These are phyloP conservation scores for Paraurostyla sp. DNA, from an alignment of 73 alveolate genomes.

Conservation along the genomic window DNA sequence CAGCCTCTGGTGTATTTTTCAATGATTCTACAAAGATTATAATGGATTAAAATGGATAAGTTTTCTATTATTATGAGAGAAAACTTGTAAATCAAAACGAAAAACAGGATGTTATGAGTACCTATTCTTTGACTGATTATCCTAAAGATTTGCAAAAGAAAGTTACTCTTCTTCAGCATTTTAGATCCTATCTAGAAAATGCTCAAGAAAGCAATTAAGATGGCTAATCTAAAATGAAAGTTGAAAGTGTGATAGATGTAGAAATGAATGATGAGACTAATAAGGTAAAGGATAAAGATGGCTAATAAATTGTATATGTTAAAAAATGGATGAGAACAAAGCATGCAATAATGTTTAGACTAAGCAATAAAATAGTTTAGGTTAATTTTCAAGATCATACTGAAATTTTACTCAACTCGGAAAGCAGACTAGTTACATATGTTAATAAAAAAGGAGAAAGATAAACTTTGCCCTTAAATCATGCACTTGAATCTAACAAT, in stretches of 20 bases:
- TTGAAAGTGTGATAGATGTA: not conserved
- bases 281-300: not conserved
- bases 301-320: slow-evolving; percentile 41
- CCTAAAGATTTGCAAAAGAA: slow-evolving; percentile 80
- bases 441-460: slow-evolving; percentile 81
- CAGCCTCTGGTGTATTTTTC: slow-evolving; percentile 90
- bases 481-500: slow-evolving; percentile 81
- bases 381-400: slow-evolving; percentile 86
- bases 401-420: slow-evolving; percentile 79
- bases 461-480: slow-evolving; percentile 69
- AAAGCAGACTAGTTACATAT: slow-evolving; percentile 78
- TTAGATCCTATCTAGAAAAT: slow-evolving; percentile 73
- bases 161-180: slow-evolving; percentile 77
- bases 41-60: slow-evolving; percentile 79
- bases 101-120: not conserved
- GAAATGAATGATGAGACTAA: not conserved
- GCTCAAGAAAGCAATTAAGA: not conserved
- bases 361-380: slow-evolving; percentile 82
- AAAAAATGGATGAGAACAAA: slow-evolving; percentile 76
- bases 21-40: slow-evolving; percentile 87
- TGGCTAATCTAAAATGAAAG: not conserved
- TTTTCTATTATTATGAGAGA: slow-evolving; percentile 82
- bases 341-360: slow-evolving; percentile 86
- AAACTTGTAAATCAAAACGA: slow-evolving; percentile 4
- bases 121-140: not conserved